phyloP scores from a whole-genome alignment of 805 yeast species.

The Candida lessepsii region DNA sequence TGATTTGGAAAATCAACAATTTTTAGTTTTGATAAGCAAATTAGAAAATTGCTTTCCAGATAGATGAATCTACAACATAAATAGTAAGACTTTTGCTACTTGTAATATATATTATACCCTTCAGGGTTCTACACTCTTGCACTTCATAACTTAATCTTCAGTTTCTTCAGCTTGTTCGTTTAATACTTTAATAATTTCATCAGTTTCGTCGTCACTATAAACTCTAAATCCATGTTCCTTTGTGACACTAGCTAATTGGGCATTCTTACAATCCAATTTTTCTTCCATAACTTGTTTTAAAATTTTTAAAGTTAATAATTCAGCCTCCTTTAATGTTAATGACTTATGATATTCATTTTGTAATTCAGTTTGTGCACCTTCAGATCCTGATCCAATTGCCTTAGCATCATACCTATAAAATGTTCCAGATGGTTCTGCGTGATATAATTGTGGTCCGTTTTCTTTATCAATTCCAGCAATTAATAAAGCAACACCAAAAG shows the following conservation, averaged over 20 bases:
- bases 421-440: constrained; percentile 99
- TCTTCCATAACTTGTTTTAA: constrained; percentile 99
- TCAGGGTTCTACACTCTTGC: constrained; percentile 1
- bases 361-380: constrained; percentile 97
- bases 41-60: constrained; percentile 39
- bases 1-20: constrained; percentile 48
- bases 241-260: constrained; percentile 93
- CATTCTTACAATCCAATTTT: constrained; percentile 90
- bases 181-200: constrained; percentile 72
- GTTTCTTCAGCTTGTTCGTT: constrained; percentile 51
- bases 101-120: constrained; percentile 1
- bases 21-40: constrained; percentile 42
- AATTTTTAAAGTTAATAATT: constrained; percentile 79
- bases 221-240: constrained; percentile 80
- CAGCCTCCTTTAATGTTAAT: constrained; percentile 89
- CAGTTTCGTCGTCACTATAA: constrained; percentile 79
- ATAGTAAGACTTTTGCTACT: too few species aligned
- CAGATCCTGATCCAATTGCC: constrained; percentile 98
- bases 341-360: constrained; percentile 96
- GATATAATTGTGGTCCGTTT: constrained; percentile 93
- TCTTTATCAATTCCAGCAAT: constrained; percentile 93
- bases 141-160: constrained; percentile 2
- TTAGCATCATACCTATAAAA: constrained; percentile 97
- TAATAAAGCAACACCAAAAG: constrained; percentile 96
- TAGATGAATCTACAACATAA: constrained; percentile 13